A percentile compares a stretch with the other conserved stretches of the same genome.
Conservation (phyloP, 495 filamentous ascomycete species). For the Cercophora newfieldiana region DNA sequence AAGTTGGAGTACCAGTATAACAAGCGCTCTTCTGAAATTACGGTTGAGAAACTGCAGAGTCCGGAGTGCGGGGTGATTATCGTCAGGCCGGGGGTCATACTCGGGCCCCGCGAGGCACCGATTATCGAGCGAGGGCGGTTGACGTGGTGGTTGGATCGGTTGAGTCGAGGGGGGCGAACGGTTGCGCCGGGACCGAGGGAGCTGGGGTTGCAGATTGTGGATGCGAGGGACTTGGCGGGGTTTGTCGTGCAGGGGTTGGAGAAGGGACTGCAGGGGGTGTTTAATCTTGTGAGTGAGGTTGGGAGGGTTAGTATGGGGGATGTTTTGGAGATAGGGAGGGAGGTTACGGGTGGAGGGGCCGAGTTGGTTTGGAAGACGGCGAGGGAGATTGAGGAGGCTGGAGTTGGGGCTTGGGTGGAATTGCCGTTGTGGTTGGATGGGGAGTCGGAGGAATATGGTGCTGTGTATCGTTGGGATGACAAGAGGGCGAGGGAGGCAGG, state of each 20-base stretch:
- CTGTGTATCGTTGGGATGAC: background rate
- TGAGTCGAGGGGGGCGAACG: background rate
- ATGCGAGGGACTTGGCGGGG: constrained; percentile 3
- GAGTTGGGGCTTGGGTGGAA: background rate
- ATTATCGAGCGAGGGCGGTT: background rate
- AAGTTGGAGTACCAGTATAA: constrained; percentile 1
- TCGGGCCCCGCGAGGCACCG: background rate
- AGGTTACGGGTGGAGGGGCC: background rate
- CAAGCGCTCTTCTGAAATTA: background rate
- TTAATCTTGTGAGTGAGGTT: background rate
- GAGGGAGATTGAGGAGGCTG: background rate
- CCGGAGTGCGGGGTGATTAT: background rate
- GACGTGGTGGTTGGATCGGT: constrained; percentile 1
- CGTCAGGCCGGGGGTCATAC: background rate
- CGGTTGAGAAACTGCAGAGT: background rate
- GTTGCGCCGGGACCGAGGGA: background rate
- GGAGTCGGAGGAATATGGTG: background rate
- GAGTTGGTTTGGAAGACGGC: constrained; percentile 2
- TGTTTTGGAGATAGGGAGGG: background rate
- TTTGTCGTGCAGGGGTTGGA: background rate
- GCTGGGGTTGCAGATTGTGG: constrained; percentile 6
- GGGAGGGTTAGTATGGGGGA: background rate
- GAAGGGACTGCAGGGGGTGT: background rate
- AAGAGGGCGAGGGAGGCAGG: background rate
- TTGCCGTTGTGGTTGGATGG: background rate